phyloP scores from a whole-genome alignment of 768 basidiomycete genomes.

The Kwoniella dejecticola region DNA sequence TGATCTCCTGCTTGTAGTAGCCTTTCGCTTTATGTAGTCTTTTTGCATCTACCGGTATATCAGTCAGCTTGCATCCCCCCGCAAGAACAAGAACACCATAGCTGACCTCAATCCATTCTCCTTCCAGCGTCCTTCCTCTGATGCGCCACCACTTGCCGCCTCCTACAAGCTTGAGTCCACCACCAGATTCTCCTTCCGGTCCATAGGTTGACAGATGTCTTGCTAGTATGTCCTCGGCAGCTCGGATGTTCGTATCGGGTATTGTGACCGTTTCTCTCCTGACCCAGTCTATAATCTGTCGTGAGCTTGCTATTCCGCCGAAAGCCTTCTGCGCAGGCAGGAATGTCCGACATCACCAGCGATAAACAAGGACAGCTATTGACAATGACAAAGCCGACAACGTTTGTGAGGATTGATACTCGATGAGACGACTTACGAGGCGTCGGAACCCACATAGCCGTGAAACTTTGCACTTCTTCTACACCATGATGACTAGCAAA shows the following conservation, averaged over 20 bases:
- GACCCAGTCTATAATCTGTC: conserved; percentile 47
- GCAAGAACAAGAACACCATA: background rate
- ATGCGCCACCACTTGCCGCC: conserved; percentile 55
- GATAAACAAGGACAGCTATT: too few relatives aligned
- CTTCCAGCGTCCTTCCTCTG: conserved; percentile 50
- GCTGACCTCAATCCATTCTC: conserved; percentile 57
- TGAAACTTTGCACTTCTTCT: conserved; percentile 55
- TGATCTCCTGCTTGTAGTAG: conserved; percentile 1
- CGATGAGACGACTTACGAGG: conserved; percentile 37
- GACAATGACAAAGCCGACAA: too few relatives aligned
- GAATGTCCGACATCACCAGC: too few relatives aligned
- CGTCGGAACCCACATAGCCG: conserved; percentile 49
- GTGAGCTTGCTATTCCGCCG: too few relatives aligned
- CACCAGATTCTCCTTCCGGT: conserved; percentile 30
- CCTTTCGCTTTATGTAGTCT: conserved; percentile 46
- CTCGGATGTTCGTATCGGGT: conserved; percentile 41
- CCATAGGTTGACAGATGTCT: conserved; percentile 52
- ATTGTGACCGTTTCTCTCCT: conserved; percentile 44
- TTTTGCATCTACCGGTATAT: conserved; percentile 50
- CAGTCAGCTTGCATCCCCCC: background rate
- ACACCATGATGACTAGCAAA: conserved; percentile 54
- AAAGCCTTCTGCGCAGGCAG: too few relatives aligned
- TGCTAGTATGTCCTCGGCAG: conserved; percentile 47
- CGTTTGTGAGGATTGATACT: conserved; percentile 5
- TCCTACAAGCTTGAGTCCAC: conserved; percentile 50